A percentile compares a stretch with the other conserved stretches of the same genome.
These are phyloP conservation scores for Aspergillus biplanus DNA, from an alignment of 495 filamentous ascomycete species.

Conservation along the genomic window DNA sequence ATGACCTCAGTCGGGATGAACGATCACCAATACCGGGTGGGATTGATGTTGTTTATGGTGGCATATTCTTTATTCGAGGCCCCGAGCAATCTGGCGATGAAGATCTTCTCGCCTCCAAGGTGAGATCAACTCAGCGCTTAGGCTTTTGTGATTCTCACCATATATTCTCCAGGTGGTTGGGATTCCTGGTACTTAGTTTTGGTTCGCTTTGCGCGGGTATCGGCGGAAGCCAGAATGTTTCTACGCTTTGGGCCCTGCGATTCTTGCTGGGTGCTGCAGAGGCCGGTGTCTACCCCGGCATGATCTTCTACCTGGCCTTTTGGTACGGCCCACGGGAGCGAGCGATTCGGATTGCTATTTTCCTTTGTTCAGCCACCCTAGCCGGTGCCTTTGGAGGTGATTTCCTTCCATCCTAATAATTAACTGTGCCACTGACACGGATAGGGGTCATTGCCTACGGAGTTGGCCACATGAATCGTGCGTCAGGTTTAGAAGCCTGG, in stretches of 20 bases:
- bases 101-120: background rate
- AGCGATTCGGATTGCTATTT: slow-evolving; percentile 3
- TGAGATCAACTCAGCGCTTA: background rate
- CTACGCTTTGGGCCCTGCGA: background rate
- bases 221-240: background rate
- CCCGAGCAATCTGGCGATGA: slow-evolving; percentile 3
- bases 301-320: slow-evolving; percentile 11
- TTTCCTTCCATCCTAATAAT: background rate
- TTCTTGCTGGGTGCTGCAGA: slow-evolving; percentile 4
- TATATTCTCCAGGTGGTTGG: slow-evolving; percentile 3
- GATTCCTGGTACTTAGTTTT: background rate
- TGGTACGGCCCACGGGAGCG: slow-evolving; percentile 4
- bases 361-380: background rate
- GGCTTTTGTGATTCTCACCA: background rate
- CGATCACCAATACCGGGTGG: too few relatives aligned
- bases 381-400: background rate
- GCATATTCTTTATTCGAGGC: slow-evolving; percentile 12
- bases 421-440: background rate
- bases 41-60: slow-evolving; percentile 1
- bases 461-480: background rate
- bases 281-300: slow-evolving; percentile 7
- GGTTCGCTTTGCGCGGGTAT: slow-evolving; percentile 3
- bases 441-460: background rate
- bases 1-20: too few relatives aligned
- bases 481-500: too few relatives aligned